Evolutionary conservation across 306 rosid species (phyloP), one percentile per base, ranked within the genome.

Genomic region (Fragaria vesca): DNA sequence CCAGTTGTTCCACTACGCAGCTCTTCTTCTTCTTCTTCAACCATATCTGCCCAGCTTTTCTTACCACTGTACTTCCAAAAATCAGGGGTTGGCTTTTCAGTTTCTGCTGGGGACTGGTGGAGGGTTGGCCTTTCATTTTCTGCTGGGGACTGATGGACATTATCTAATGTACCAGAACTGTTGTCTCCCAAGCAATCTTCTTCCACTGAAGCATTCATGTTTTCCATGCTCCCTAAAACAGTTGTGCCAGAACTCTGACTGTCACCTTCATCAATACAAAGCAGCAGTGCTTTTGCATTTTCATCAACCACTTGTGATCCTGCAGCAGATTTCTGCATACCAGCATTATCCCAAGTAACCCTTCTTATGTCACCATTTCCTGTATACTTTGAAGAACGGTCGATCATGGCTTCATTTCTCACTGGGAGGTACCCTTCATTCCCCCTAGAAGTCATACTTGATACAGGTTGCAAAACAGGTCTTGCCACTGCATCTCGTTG

Each of bases 11-110:
- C 84, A 16, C 72, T 38, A 38, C 75, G 73, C 43, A 86, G 42
- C 6, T 69, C 78, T 8, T 78, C 26, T 40, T 85, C 96, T 63
- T 91, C 98, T 86, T 94, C 99, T 86, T 95, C 97, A 16, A 73
- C 97, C 83, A 93, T 84, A 71, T 95, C 99, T 69, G 99, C 99
- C 99, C 99, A 95, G 52, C 99, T 93, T 80, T 91, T 95, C 91
- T 88, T 87, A 18, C 67, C 66, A 45, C 58, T 72, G 12, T 36
- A 71, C 61, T 34, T 60, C 54, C 77, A 77, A 36, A 83, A 79
- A 72, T 88, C 74, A 38, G 63, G 34, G 6, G 61, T 32, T 24
- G 78, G 62, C 50, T 83, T 75, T 55, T 21, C 26, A 43, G 57
- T 80, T 76, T 80, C 87, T 40, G 80, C 52, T 13, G 32, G 13